These are phyloP conservation scores for Lyophyllum semitale DNA, from an alignment of 768 basidiomycete species.

Conservation along the genomic window DNA sequence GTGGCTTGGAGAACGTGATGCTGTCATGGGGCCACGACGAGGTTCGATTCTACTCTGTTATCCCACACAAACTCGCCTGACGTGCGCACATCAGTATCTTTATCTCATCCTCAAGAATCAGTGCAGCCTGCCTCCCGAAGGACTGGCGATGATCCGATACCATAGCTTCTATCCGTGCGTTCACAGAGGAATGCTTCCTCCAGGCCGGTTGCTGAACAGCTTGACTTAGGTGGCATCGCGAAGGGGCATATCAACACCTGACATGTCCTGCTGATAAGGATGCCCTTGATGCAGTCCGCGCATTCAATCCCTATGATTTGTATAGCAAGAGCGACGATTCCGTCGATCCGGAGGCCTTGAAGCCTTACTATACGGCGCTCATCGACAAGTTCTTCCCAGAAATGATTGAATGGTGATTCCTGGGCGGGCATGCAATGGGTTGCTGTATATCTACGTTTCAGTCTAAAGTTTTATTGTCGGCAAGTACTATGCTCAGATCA, in stretches of 20 bases:
- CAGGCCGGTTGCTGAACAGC: not conserved
- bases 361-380: constrained; percentile 78
- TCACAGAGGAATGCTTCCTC: not conserved
- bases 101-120: constrained; percentile 84
- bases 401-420: constrained; percentile 79
- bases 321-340: constrained; percentile 85
- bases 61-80: not conserved
- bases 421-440: too few relatives aligned
- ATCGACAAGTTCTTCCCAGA: constrained; percentile 85
- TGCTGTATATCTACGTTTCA: too few relatives aligned
- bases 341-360: constrained; percentile 57
- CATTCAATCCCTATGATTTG: constrained; percentile 92
- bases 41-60: constrained; percentile 35
- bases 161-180: constrained; percentile 86
- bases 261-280: constrained; percentile 66
- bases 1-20: constrained; percentile 86
- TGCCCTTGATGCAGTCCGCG: constrained; percentile 70
- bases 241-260: constrained; percentile 79
- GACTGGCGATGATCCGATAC: constrained; percentile 87
- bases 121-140: constrained; percentile 75
- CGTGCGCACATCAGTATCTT: constrained; percentile 54
- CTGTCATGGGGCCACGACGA: constrained; percentile 92
- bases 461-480: not conserved
- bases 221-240: constrained; percentile 63
- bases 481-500: not conserved